These are phyloP conservation scores for Blastobotrys raffinosifermentans DNA, from an alignment of 1,139 yeast genomes.

Conservation along the genomic window DNA sequence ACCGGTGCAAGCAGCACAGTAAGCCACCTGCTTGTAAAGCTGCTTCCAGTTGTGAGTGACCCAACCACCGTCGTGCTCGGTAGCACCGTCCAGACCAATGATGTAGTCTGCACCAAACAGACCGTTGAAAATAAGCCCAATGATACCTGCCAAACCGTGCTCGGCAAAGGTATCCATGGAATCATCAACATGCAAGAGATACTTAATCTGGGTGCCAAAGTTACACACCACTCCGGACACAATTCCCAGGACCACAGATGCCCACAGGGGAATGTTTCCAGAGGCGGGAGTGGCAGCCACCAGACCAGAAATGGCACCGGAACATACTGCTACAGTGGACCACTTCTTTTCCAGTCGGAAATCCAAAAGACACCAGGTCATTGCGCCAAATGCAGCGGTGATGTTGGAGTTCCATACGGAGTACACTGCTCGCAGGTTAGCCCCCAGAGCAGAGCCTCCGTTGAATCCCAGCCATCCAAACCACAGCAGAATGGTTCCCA, in stretches of 20 bases:
- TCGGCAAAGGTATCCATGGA: slow-evolving; percentile 93
- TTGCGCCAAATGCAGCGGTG: slow-evolving; percentile 85
- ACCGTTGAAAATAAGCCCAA: slow-evolving; percentile 84
- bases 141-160: slow-evolving; percentile 94
- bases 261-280: slow-evolving; percentile 89
- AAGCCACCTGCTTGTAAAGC: slow-evolving; percentile 83
- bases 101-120: slow-evolving; percentile 83
- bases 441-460: slow-evolving; percentile 63
- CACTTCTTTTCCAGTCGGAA: slow-evolving; percentile 82
- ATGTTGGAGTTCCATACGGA: slow-evolving; percentile 90
- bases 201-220: slow-evolving; percentile 83
- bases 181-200: slow-evolving; percentile 77
- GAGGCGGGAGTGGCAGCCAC: slow-evolving; percentile 97
- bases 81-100: slow-evolving; percentile 73
- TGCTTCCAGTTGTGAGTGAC: slow-evolving; percentile 85
- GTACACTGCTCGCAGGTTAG: slow-evolving; percentile 62
- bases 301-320: slow-evolving; percentile 90
- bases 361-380: slow-evolving; percentile 89
- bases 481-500: slow-evolving; percentile 68
- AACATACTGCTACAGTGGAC: slow-evolving; percentile 93
- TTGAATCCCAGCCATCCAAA: slow-evolving; percentile 75
- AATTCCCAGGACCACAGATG: slow-evolving; percentile 78
- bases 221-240: slow-evolving; percentile 81
- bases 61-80: slow-evolving; percentile 90
- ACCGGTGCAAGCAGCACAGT: slow-evolving; percentile 65